Evolutionary conservation across 176 grass and related monocot genomes (phyloP).

Genomic region (Dendrocalamus sinicus): DNA sequence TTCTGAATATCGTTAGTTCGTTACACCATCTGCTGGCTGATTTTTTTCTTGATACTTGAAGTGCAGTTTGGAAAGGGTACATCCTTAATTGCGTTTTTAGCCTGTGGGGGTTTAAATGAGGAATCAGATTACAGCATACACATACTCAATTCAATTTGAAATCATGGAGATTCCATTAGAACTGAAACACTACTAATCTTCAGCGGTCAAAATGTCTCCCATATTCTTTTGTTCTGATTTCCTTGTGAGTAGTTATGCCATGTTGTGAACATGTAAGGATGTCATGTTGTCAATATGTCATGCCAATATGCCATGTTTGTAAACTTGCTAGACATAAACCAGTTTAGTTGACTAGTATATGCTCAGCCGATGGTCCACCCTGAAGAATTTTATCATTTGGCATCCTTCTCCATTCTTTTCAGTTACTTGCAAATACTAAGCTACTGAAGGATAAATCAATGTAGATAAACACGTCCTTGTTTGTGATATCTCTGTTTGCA

Average conservation of each 20-base stretch:
- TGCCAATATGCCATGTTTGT: neutral
- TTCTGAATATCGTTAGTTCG: neutral
- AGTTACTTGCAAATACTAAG: slow-evolving; percentile 6
- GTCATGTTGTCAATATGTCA: neutral
- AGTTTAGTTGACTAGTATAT: slow-evolving; percentile 21
- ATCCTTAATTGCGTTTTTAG: neutral
- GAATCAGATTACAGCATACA: neutral
- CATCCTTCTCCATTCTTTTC: neutral
- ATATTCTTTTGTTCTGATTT: slow-evolving; percentile 4
- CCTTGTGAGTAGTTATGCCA: neutral
- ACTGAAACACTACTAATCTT: slow-evolving; percentile 1
- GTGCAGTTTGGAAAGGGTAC: neutral
- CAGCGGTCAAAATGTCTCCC: neutral
- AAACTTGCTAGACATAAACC: neutral
- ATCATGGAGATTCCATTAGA: neutral
- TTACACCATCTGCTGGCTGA: neutral
- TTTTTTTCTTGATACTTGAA: neutral
- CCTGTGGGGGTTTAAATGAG: neutral
- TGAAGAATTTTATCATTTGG: neutral
- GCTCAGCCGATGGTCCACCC: neutral
- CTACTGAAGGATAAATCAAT: neutral
- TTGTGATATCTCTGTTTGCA: neutral
- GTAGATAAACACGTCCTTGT: neutral
- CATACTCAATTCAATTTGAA: neutral
- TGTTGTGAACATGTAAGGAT: slow-evolving; percentile 1